These are phyloP conservation scores for Boletellus ananas DNA, from an alignment of 768 basidiomycete species.

Conservation along the genomic window DNA sequence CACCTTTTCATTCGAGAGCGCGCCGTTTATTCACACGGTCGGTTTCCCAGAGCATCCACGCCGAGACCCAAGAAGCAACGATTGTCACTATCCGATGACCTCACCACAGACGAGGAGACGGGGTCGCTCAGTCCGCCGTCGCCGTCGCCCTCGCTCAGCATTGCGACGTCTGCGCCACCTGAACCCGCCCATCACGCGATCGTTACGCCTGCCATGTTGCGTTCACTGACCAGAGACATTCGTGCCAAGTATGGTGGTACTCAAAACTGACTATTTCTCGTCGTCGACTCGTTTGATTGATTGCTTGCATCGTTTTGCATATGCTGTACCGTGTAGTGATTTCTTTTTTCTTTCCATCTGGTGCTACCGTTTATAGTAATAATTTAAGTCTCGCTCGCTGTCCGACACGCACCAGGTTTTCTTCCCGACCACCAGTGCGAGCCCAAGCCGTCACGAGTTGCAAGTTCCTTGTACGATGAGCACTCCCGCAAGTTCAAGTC, in stretches of 20 bases:
- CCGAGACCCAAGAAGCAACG: conserved; percentile 41
- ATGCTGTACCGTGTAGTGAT: conserved; percentile 7
- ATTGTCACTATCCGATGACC: conserved; percentile 35
- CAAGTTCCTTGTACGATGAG: conserved; percentile 14
- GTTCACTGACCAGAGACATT: conserved; percentile 32
- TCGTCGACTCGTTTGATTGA: neutral
- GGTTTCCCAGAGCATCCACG: conserved; percentile 21
- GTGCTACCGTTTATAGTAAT: conserved; percentile 17
- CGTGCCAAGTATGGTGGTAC: conserved; percentile 29
- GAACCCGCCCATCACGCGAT: conserved; percentile 30
- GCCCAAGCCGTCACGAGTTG: neutral
- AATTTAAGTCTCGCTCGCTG: neutral
- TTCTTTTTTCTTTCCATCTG: neutral
- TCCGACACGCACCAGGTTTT: neutral
- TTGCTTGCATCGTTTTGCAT: conserved; percentile 4
- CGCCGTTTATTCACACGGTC: neutral
- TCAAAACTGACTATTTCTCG: conserved; percentile 2
- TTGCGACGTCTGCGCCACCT: conserved; percentile 39
- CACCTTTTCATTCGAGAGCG: neutral
- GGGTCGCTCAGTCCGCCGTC: conserved; percentile 20
- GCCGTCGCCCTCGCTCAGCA: conserved; percentile 45
- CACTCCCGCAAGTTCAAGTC: conserved; percentile 11
- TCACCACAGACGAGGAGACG: conserved; percentile 31
- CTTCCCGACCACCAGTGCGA: conserved; percentile 7
- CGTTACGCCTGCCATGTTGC: conserved; percentile 65